These are phyloP conservation scores for Pinus tabuliformis DNA, from an alignment of 75 land plant genomes.

Conservation along the genomic window DNA sequence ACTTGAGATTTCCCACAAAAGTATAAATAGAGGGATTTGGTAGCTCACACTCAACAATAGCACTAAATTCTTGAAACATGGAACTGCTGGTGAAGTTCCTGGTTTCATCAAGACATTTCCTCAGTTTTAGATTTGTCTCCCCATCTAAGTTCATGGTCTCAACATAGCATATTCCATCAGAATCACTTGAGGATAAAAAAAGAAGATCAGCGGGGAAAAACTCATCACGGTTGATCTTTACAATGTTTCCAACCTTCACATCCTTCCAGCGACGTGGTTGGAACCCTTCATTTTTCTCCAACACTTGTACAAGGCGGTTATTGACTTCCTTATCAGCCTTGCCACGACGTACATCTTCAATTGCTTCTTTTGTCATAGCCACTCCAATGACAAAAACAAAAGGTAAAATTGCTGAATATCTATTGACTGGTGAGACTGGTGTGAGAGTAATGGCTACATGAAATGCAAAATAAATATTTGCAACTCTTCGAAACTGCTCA, in stretches of 20 bases:
- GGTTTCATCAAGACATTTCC: conserved; percentile 25
- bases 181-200: conserved; percentile 22
- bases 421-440: conserved; percentile 38
- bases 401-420: conserved; percentile 31
- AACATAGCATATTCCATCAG: conserved; percentile 31
- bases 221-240: conserved; percentile 14
- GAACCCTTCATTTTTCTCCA: conserved; percentile 15
- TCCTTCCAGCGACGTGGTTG: conserved; percentile 16
- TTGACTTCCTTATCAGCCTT: conserved; percentile 28
- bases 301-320: conserved; percentile 11
- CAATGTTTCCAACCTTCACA: conserved; percentile 24
- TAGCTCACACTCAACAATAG: conserved; percentile 22
- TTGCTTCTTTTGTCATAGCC: conserved; percentile 41
- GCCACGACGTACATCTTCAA: conserved; percentile 38
- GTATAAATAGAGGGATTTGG: conserved; percentile 28
- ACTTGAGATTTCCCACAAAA: conserved; percentile 20
- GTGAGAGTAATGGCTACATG: conserved; percentile 36
- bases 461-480: conserved; percentile 42
- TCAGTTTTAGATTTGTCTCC: conserved; percentile 37
- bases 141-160: conserved; percentile 36
- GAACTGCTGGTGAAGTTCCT: neutral
- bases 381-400: conserved; percentile 32
- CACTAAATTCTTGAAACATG: conserved; percentile 13
- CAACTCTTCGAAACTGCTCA: conserved; percentile 36
- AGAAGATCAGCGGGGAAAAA: conserved; percentile 39